phyloP scores from a whole-genome alignment of 768 basidiomycete genomes.

The Hydnomerulius pinastri region DNA sequence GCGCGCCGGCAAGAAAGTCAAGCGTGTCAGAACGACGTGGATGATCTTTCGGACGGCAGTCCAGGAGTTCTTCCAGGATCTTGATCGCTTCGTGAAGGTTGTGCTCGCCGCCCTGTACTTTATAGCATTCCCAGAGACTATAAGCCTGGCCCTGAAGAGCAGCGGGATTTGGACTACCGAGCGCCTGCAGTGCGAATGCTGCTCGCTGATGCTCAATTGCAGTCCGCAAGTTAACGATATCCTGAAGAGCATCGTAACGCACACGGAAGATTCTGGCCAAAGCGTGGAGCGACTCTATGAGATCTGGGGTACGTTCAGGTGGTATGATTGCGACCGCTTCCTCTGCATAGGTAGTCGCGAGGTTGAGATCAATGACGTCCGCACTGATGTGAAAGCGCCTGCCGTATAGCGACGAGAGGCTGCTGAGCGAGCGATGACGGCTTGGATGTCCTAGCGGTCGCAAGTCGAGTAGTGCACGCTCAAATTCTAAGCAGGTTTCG shows the following conservation, averaged over 20 bases:
- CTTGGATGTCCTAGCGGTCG: neutral
- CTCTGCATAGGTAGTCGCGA: neutral
- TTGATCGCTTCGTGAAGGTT: neutral
- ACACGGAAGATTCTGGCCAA: neutral
- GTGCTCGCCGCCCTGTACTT: neutral
- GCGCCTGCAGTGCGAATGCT: neutral
- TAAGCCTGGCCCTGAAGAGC: neutral
- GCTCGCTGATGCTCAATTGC: neutral
- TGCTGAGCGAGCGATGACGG: neutral
- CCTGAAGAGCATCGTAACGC: neutral
- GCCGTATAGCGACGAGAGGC: neutral
- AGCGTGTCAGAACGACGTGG: constrained; percentile 4
- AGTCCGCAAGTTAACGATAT: neutral
- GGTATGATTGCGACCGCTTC: neutral
- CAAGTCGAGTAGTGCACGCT: constrained; percentile 1
- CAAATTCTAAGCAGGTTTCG: neutral
- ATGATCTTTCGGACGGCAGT: constrained; percentile 3
- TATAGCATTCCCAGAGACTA: neutral
- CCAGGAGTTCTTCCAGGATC: neutral
- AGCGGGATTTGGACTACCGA: neutral
- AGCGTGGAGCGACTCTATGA: neutral
- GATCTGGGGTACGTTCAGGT: neutral
- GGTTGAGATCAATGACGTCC: neutral
- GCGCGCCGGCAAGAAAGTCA: constrained; percentile 14
- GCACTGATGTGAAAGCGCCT: neutral